Conservation (phyloP, 495 filamentous ascomycete species). For the Aspergillus haitiensis region DNA sequence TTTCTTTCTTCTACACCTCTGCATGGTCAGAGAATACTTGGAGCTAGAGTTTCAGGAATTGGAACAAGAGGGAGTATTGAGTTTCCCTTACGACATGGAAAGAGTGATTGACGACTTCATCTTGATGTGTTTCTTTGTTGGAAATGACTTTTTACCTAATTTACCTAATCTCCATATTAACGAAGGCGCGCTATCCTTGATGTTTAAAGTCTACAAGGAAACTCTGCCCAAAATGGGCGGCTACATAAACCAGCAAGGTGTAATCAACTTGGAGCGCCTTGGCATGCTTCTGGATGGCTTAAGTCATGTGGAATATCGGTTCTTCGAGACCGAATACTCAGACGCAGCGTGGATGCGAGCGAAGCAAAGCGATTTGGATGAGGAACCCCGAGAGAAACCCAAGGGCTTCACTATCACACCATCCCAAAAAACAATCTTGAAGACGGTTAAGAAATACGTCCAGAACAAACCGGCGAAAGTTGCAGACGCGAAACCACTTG, state of each 20-base stretch:
- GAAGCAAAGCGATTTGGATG: constrained; percentile 53
- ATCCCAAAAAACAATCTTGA: constrained; percentile 77
- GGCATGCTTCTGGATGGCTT: constrained; percentile 79
- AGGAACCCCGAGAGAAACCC: constrained; percentile 60
- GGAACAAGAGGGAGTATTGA: constrained; percentile 70
- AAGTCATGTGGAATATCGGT: constrained; percentile 79
- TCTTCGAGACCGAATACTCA: constrained; percentile 87
- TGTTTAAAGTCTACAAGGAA: constrained; percentile 96
- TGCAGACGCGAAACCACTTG: constrained; percentile 50
- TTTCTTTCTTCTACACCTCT: constrained; percentile 96
- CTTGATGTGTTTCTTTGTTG: constrained; percentile 98
- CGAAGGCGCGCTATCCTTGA: constrained; percentile 89
- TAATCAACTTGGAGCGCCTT: constrained; percentile 82
- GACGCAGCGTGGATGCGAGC: constrained; percentile 88
- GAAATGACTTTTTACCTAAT: constrained; percentile 98
- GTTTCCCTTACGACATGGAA: constrained; percentile 89
- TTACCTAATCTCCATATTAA: constrained; percentile 97
- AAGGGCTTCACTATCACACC: constrained; percentile 70
- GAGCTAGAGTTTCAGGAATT: constrained; percentile 96
- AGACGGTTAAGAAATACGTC: constrained; percentile 78
- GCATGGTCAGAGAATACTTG: constrained; percentile 95
- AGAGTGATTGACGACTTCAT: constrained; percentile 98
- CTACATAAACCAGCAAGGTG: constrained; percentile 94
- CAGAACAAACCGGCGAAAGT: constrained; percentile 55
- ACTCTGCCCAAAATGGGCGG: constrained; percentile 84